Evolutionary conservation across 2,329 filamentous ascomycete genomes (phyloP).

Genomic region (Mycosphaerelloides madeirae): DNA sequence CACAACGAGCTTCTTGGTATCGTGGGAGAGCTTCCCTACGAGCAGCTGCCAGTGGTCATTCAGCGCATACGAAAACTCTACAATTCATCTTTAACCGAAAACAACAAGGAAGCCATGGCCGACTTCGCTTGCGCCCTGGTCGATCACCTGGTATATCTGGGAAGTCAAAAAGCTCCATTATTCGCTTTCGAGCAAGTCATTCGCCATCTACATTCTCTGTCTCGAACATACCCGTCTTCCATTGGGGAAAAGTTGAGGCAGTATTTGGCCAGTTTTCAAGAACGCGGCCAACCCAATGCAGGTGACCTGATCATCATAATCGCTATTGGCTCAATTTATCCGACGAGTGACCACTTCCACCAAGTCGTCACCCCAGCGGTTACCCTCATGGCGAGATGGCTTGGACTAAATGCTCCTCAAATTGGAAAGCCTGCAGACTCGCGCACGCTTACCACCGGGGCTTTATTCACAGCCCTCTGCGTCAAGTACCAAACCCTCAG

Average conservation of each 20-base stretch:
- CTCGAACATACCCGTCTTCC: conserved; percentile 75
- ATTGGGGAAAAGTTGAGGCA: conserved; percentile 72
- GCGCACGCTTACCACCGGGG: conserved; percentile 64
- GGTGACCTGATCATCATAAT: conserved; percentile 81
- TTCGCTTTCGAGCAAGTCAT: conserved; percentile 70
- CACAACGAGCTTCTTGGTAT: conserved; percentile 68
- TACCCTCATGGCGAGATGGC: conserved; percentile 75
- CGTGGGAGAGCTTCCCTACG: conserved; percentile 55
- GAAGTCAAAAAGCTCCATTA: conserved; percentile 52
- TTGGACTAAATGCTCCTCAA: conserved; percentile 63
- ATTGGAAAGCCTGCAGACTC: conserved; percentile 63
- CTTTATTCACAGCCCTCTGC: conserved; percentile 72
- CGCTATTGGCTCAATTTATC: conserved; percentile 78
- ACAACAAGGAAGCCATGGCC: conserved; percentile 78
- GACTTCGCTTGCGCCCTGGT: conserved; percentile 64
- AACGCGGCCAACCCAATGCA: conserved; percentile 50
- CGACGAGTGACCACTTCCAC: conserved; percentile 96
- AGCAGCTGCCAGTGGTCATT: conserved; percentile 70
- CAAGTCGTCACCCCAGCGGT: conserved; percentile 87
- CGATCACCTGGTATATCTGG: conserved; percentile 59
- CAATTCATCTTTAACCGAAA: conserved; percentile 76
- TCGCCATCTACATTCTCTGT: conserved; percentile 87
- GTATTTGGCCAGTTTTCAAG: conserved; percentile 58
- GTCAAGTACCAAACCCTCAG: conserved; percentile 78
- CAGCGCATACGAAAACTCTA: conserved; percentile 90